phyloP scores from a whole-genome alignment of 2,329 filamentous ascomycete genomes.

The Diaporthe velutina region DNA sequence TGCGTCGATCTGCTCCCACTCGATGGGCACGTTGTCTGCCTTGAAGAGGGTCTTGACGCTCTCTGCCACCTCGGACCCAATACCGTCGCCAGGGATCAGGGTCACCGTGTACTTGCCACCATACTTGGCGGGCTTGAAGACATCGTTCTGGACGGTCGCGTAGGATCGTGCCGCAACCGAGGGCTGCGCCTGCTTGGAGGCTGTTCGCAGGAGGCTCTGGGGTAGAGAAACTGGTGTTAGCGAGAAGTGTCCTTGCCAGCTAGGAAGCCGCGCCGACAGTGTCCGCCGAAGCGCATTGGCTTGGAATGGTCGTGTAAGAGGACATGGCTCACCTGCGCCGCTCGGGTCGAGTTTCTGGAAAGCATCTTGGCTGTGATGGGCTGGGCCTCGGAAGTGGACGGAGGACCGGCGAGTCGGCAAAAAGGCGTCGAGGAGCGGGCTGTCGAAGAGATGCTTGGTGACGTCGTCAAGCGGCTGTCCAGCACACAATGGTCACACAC shows the following conservation, averaged over 20 bases:
- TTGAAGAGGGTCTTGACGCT: conserved; percentile 98
- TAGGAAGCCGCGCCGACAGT: conserved; percentile 12
- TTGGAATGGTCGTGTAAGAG: neutral
- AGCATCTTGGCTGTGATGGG: conserved; percentile 60
- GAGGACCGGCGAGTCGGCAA: neutral
- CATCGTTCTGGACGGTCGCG: conserved; percentile 90
- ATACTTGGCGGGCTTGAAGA: conserved; percentile 99
- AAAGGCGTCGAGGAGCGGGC: neutral
- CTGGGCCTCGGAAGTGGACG: conserved; percentile 31
- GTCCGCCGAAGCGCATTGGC: conserved; percentile 2
- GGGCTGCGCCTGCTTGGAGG: conserved; percentile 59
- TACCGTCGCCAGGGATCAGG: conserved; percentile 98
- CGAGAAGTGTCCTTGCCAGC: conserved; percentile 36
- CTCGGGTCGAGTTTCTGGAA: conserved; percentile 68
- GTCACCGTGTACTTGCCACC: conserved; percentile 99
- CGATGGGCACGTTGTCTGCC: conserved; percentile 95
- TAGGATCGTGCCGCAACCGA: conserved; percentile 66
- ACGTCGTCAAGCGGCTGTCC: conserved; percentile 40
- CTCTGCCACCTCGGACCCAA: conserved; percentile 96
- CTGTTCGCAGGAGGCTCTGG: conserved; percentile 66
- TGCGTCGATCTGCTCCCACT: conserved; percentile 98
- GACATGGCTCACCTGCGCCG: conserved; percentile 66
- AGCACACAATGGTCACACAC: conserved; percentile 12
- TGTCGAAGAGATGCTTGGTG: conserved; percentile 19
- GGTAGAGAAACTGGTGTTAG: conserved; percentile 44